A percentile compares a stretch with the other conserved stretches of the same genome.
Conservation (phyloP, 495 filamentous ascomycete species). For the Penicillium manginii region DNA sequence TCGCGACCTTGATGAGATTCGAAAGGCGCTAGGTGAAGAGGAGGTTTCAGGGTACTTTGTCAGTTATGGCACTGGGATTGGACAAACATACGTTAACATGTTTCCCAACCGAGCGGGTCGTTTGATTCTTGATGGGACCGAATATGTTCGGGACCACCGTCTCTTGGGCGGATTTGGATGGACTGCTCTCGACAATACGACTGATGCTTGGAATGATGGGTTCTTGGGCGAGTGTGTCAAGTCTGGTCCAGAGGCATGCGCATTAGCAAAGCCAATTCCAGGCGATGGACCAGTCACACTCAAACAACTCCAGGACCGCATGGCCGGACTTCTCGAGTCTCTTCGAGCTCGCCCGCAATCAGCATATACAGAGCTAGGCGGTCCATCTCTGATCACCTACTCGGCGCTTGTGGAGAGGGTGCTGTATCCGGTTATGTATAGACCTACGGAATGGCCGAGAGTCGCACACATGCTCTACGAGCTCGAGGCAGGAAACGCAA, state of each 20-base stretch:
- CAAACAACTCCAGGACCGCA: conserved; percentile 16
- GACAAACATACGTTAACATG: conserved; percentile 26
- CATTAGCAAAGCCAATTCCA: conserved; percentile 15
- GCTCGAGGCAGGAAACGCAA: conserved; percentile 22
- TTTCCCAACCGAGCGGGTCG: conserved; percentile 22
- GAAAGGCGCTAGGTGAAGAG: conserved; percentile 19
- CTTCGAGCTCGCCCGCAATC: conserved; percentile 20
- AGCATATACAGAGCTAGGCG: conserved; percentile 18
- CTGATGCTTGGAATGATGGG: conserved; percentile 23
- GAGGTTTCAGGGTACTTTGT: conserved; percentile 23
- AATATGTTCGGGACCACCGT: conserved; percentile 25
- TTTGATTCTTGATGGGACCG: conserved; percentile 23
- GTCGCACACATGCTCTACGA: conserved; percentile 21
- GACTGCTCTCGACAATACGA: conserved; percentile 24
- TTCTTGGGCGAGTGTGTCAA: conserved; percentile 24
- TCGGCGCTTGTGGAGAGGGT: conserved; percentile 14
- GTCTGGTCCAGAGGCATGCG: conserved; percentile 20
- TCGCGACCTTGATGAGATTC: conserved; percentile 23
- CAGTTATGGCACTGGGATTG: conserved; percentile 26
- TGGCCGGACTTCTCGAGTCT: conserved; percentile 14
- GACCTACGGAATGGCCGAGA: conserved; percentile 14
- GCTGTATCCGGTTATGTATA: conserved; percentile 19
- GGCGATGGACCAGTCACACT: conserved; percentile 13
- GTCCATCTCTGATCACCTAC: conserved; percentile 23
- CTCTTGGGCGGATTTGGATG: conserved; percentile 23